Percentiles rank a stretch among this genome's conserved stretches.
phyloP scores from a whole-genome alignment of 2,329 filamentous ascomycete species.

The Dothistroma pini region DNA sequence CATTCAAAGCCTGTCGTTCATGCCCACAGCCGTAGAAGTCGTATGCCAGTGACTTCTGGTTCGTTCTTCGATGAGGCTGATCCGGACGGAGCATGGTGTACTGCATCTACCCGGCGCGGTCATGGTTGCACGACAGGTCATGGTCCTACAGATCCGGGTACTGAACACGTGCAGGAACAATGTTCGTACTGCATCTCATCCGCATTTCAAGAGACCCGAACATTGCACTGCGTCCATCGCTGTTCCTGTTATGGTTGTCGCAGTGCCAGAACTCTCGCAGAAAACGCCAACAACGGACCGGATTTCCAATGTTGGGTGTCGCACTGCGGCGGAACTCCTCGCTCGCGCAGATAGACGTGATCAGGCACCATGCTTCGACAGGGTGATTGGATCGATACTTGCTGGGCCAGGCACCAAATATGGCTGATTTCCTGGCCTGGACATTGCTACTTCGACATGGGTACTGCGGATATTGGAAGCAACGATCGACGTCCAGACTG shows the following conservation, averaged over 20 bases:
- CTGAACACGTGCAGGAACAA: constrained; percentile 16
- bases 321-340: neutral
- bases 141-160: constrained; percentile 1
- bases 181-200: constrained; percentile 14
- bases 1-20: neutral
- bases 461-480: constrained; percentile 1
- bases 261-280: neutral
- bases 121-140: constrained; percentile 4
- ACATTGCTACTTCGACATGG: neutral
- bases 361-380: neutral
- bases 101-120: constrained; percentile 1
- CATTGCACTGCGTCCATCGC: constrained; percentile 3
- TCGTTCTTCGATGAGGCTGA: neutral
- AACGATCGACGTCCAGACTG: constrained; percentile 8
- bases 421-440: constrained; percentile 5
- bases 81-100: neutral
- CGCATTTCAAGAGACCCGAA: constrained; percentile 3
- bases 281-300: neutral
- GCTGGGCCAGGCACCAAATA: neutral
- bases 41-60: constrained; percentile 5
- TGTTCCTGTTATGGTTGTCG: constrained; percentile 4
- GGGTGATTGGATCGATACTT: neutral
- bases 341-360: neutral
- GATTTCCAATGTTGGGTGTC: constrained; percentile 2
- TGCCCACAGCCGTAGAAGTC: neutral